Percentiles rank a stretch among this genome's conserved stretches.
Evolutionary conservation across 176 grass and related monocot genomes (phyloP).

Genomic region (Areca catechu): DNA sequence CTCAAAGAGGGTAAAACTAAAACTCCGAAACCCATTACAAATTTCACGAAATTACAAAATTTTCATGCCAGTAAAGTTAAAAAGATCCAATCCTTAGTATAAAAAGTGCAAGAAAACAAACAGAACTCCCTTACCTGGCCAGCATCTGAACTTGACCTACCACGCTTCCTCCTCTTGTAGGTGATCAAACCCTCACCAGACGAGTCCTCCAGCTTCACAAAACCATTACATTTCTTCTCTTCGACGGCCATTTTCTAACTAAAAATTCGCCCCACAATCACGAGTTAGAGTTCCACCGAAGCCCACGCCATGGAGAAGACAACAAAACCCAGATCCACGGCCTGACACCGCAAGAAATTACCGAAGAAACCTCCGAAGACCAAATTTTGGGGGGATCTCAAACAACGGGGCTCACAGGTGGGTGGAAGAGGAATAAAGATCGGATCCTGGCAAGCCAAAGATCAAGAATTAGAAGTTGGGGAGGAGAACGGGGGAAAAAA

Average conservation of each 20-base stretch:
- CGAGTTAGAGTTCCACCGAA: slow-evolving; percentile 29
- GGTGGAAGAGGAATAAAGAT: no score
- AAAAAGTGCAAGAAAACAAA: neutral
- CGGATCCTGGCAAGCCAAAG: no score
- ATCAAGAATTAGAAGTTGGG: no score
- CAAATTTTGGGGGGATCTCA: no score
- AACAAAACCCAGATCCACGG: neutral
- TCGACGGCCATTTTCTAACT: slow-evolving; percentile 23
- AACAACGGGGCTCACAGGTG: no score
- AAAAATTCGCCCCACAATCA: neutral
- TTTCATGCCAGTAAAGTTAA: neutral
- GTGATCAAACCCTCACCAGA: slow-evolving; percentile 23
- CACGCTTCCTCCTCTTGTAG: slow-evolving; percentile 36
- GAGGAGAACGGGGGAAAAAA: no score
- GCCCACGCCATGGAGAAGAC: neutral
- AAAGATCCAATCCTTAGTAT: neutral
- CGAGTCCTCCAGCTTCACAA: slow-evolving; percentile 41
- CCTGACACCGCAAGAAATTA: neutral
- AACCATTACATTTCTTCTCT: slow-evolving; percentile 20
- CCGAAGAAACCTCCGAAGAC: no score
- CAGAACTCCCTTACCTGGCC: neutral
- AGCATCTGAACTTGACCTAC: neutral
- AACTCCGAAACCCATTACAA: no score
- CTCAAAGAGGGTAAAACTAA: no score
- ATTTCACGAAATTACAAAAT: no score